Conservation (phyloP, 176 grass and related monocot species). For the Musa schizocarpa region DNA sequence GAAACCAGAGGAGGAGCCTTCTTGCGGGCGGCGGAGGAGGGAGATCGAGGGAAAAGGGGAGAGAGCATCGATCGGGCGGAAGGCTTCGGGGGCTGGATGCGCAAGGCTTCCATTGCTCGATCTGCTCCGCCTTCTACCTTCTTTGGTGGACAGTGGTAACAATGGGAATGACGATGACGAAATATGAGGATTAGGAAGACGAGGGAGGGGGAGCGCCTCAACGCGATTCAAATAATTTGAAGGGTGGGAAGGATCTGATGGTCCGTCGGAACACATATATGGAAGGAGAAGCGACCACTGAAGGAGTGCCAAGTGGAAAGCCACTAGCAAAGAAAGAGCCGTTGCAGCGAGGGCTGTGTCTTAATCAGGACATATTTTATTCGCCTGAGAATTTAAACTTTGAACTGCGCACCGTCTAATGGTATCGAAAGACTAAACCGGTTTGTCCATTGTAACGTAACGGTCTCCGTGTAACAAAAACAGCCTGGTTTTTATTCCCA, state of each 20-base stretch:
- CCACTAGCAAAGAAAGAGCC: not conserved
- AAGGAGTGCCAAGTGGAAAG: not conserved
- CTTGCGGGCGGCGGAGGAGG: not conserved
- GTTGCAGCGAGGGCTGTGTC: not conserved
- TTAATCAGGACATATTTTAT: not conserved
- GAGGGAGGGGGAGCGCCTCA: not conserved
- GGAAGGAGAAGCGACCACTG: not conserved
- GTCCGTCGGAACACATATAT: not conserved
- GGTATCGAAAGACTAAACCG: not conserved
- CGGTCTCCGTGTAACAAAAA: not conserved
- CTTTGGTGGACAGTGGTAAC: not conserved
- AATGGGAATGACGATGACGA: not conserved
- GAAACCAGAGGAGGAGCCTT: not conserved
- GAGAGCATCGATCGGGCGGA: not conserved
- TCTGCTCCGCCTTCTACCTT: not conserved
- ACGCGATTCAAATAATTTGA: slow-evolving; percentile 3
- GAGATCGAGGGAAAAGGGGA: not conserved
- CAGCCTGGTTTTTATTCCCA: not conserved
- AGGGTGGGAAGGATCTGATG: not conserved
- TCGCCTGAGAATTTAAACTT: not conserved
- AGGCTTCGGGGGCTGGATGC: not conserved
- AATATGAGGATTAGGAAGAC: too few species aligned
- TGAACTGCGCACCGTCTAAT: not conserved
- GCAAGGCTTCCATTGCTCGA: slow-evolving; percentile 3
- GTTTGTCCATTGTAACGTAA: not conserved